These are phyloP conservation scores for Exophiala xenobiotica DNA, from an alignment of 2,329 filamentous ascomycete species.

Conservation along the genomic window DNA sequence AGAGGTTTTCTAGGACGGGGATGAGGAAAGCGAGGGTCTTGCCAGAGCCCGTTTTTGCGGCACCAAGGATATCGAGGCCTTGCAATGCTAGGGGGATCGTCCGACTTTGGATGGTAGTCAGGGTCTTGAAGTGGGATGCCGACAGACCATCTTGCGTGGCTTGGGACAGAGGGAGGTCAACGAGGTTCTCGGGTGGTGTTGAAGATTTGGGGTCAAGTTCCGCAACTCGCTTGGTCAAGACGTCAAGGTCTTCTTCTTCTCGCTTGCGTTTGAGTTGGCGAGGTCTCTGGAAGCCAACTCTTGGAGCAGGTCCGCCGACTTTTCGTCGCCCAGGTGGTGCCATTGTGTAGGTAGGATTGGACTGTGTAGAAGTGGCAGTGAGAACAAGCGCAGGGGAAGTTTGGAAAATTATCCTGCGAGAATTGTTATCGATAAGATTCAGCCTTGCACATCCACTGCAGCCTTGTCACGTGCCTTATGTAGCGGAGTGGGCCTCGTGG, in stretches of 20 bases:
- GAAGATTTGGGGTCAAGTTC: slow-evolving; percentile 44
- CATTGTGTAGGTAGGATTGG: no score
- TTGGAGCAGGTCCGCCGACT: slow-evolving; percentile 1
- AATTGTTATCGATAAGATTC: not conserved
- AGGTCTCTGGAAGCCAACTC: slow-evolving; percentile 13
- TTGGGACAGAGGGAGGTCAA: slow-evolving; percentile 80
- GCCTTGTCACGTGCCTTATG: no score
- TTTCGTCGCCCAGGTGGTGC: slow-evolving; percentile 16
- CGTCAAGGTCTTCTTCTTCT: slow-evolving; percentile 44
- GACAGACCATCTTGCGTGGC: slow-evolving; percentile 77
- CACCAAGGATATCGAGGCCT: slow-evolving; percentile 83
- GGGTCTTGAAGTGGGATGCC: slow-evolving; percentile 79
- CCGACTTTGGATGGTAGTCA: slow-evolving; percentile 88
- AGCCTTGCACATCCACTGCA: no score
- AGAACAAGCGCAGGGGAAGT: not conserved
- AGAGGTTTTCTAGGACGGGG: slow-evolving; percentile 88
- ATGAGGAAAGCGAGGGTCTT: slow-evolving; percentile 93
- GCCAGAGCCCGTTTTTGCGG: slow-evolving; percentile 91
- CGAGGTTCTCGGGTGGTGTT: slow-evolving; percentile 65
- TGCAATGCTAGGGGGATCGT: slow-evolving; percentile 87
- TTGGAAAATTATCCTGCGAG: not conserved
- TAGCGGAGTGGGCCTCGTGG: no score
- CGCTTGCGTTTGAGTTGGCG: slow-evolving; percentile 47
- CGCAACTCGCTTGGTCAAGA: slow-evolving; percentile 44
- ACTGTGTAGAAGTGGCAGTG: no score